phyloP scores from a whole-genome alignment of 2,329 filamentous ascomycete genomes.

The Sarocladium strictum region DNA sequence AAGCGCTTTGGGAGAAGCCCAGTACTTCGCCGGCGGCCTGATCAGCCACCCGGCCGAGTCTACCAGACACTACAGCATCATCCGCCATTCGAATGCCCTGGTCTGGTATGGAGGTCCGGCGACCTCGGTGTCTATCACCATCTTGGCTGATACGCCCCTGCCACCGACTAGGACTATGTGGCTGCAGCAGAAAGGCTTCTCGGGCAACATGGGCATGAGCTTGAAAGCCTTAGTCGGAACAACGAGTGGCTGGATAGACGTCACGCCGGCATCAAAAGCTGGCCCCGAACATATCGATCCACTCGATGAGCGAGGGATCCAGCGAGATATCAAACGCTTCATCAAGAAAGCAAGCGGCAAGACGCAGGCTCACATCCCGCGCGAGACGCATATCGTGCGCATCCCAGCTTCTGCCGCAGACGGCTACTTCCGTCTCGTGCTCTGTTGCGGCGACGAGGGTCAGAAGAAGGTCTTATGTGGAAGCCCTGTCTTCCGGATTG shows the following conservation, averaged over 20 bases:
- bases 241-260: conserved; percentile 58
- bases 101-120: conserved; percentile 61
- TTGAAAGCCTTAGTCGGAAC: conserved; percentile 57
- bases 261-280: conserved; percentile 52
- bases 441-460: conserved; percentile 41
- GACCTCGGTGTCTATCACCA: conserved; percentile 58
- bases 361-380: conserved; percentile 41
- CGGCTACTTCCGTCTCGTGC: conserved; percentile 62
- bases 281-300: conserved; percentile 42
- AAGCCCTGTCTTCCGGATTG: conserved; percentile 63
- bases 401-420: conserved; percentile 58
- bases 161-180: conserved; percentile 55
- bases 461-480: conserved; percentile 53
- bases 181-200: conserved; percentile 63
- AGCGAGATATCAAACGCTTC: conserved; percentile 62
- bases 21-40: conserved; percentile 60
- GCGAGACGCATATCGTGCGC: conserved; percentile 59
- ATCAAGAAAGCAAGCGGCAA: conserved; percentile 45
- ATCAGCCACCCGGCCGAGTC: conserved; percentile 58
- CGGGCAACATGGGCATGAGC: conserved; percentile 62
- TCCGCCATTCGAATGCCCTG: conserved; percentile 59
- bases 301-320: conserved; percentile 58
- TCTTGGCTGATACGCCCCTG: conserved; percentile 54
- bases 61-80: conserved; percentile 59
- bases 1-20: conserved; percentile 48